Conservation (phyloP, 2,329 filamentous ascomycete species). For the Sordariomycetes sp. region DNA sequence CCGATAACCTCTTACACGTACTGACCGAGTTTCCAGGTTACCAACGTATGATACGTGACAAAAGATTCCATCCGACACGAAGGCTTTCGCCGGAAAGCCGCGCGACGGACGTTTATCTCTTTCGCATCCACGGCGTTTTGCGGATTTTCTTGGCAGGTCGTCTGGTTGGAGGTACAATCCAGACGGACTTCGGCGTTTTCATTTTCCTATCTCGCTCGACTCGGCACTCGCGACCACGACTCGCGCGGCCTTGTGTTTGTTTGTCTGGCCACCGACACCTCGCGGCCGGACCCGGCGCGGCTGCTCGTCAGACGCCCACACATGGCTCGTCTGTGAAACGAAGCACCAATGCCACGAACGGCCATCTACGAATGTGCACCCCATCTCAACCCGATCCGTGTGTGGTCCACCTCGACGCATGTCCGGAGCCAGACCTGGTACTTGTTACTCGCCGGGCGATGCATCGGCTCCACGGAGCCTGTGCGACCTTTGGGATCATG, state of each 20-base stretch:
- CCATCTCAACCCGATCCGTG: not conserved
- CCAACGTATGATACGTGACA: slow-evolving; percentile 39
- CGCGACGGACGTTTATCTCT: not conserved
- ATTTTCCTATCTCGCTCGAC: not conserved
- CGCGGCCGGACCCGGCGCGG: not conserved
- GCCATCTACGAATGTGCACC: not conserved
- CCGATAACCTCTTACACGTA: not conserved
- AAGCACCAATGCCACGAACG: not conserved
- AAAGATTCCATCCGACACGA: not conserved
- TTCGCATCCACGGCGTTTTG: slow-evolving; percentile 4
- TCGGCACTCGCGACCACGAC: not conserved
- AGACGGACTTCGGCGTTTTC: not conserved
- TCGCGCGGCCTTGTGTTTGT: not conserved
- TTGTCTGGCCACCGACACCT: not conserved
- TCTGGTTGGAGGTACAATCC: not conserved
- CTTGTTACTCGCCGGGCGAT: not conserved
- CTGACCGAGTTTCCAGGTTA: slow-evolving; percentile 31
- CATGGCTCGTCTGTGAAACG: not conserved
- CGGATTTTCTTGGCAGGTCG: not conserved
- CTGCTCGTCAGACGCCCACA: not conserved
- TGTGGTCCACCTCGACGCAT: too few relatives aligned
- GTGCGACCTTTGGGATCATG: not conserved
- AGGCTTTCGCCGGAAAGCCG: not conserved
- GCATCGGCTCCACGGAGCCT: not conserved
- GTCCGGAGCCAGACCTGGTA: not conserved